These are phyloP conservation scores for Myxozyma lipomycoides DNA, from an alignment of 805 yeast genomes.

Conservation along the genomic window DNA sequence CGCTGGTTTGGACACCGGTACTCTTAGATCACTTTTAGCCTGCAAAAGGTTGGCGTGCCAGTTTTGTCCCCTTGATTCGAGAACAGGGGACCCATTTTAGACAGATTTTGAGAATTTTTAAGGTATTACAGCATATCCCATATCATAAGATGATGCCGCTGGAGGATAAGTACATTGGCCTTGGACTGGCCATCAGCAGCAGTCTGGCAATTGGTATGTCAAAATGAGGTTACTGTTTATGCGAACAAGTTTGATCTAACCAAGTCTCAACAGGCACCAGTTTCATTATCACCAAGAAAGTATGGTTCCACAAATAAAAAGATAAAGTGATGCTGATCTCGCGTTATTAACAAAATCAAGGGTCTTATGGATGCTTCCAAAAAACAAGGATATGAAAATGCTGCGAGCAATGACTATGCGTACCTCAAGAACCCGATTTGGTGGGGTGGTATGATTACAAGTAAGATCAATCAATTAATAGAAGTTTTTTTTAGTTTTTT, in stretches of 20 bases:
- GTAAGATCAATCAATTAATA: conserved; percentile 5
- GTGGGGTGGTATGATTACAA: conserved; percentile 87
- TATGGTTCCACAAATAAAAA: not conserved
- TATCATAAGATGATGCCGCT: conserved; percentile 32
- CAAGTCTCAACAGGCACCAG: conserved; percentile 23
- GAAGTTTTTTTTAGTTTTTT: not conserved
- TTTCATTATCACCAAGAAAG: conserved; percentile 78
- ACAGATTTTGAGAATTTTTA: too few relatives aligned
- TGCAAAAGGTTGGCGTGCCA: too few relatives aligned
- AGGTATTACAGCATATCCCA: too few relatives aligned
- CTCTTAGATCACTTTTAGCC: too few relatives aligned
- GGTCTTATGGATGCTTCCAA: conserved; percentile 71
- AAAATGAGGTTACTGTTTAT: not conserved
- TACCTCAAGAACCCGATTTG: conserved; percentile 81
- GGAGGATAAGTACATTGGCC: conserved; percentile 85
- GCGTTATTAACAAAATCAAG: conserved; percentile 4
- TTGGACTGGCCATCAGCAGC: conserved; percentile 80
- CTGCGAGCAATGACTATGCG: conserved; percentile 55
- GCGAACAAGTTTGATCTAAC: not conserved
- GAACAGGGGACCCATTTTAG: not conserved
- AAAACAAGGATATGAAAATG: conserved; percentile 56
- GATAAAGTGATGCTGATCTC: not conserved
- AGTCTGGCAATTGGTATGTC: conserved; percentile 88
- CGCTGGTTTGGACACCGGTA: too few relatives aligned
- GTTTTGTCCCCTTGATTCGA: too few relatives aligned